Evolutionary conservation across 768 basidiomycete species (phyloP).

Genomic region (Lactifluus subvellereus): DNA sequence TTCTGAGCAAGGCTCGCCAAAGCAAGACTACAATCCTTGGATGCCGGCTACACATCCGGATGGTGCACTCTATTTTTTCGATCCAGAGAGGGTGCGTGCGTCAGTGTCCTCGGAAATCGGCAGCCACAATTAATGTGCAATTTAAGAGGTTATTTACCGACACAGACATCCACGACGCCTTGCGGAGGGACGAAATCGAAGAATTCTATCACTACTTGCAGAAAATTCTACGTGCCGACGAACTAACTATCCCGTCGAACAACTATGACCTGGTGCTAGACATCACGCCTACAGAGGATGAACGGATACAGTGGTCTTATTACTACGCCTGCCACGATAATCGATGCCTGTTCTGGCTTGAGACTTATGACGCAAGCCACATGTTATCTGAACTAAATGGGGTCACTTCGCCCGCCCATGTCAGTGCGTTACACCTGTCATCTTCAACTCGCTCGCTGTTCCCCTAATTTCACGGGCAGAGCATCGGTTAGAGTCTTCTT

Average conservation of each 20-base stretch:
- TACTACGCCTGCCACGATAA: slow-evolving; percentile 47
- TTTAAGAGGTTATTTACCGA: slow-evolving; percentile 52
- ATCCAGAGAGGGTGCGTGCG: slow-evolving; percentile 38
- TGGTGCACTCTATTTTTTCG: slow-evolving; percentile 53
- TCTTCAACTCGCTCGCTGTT: background rate
- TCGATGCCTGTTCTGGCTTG: slow-evolving; percentile 48
- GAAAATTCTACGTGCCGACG: slow-evolving; percentile 12
- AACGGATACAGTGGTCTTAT: slow-evolving; percentile 33
- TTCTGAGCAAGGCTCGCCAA: background rate
- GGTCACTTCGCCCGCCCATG: slow-evolving; percentile 14
- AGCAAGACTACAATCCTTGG: slow-evolving; percentile 34
- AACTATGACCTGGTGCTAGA: slow-evolving; percentile 21
- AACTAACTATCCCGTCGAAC: slow-evolving; percentile 20
- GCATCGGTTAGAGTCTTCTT: slow-evolving; percentile 23
- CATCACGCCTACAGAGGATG: slow-evolving; percentile 28
- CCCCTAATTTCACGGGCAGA: slow-evolving; percentile 11
- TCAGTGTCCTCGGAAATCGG: background rate
- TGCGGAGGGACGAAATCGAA: slow-evolving; percentile 32
- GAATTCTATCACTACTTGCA: slow-evolving; percentile 24
- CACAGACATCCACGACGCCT: slow-evolving; percentile 40
- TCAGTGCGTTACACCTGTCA: slow-evolving; percentile 14
- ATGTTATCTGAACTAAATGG: slow-evolving; percentile 29
- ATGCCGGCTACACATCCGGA: slow-evolving; percentile 48
- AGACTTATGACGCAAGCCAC: slow-evolving; percentile 35
- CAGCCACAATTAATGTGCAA: background rate